Percentiles rank a stretch among this genome's conserved stretches.
These are phyloP conservation scores for Exophiala sp. DNA, from an alignment of 2,329 filamentous ascomycete genomes.

Conservation along the genomic window DNA sequence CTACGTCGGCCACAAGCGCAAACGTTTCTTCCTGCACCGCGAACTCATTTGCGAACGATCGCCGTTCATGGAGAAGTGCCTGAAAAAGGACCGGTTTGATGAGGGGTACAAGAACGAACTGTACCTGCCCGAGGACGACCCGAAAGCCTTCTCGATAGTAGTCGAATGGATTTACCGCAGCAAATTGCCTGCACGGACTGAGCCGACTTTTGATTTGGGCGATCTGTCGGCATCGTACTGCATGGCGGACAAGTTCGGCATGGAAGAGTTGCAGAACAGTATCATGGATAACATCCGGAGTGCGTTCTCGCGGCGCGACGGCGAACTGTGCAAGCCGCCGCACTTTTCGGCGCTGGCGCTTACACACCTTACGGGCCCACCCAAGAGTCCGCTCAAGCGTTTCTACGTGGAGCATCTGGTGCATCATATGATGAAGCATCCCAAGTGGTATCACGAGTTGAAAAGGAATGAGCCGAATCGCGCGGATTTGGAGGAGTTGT, in stretches of 20 bases:
- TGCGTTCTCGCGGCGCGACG: slow-evolving; percentile 6
- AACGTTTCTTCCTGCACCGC: slow-evolving; percentile 23
- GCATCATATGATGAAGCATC: slow-evolving; percentile 24
- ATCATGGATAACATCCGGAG: slow-evolving; percentile 20
- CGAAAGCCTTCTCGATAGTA: slow-evolving; percentile 51
- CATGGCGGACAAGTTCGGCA: slow-evolving; percentile 25
- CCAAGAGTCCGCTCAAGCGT: slow-evolving; percentile 20
- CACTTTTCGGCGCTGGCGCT: slow-evolving; percentile 19
- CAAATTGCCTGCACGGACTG: slow-evolving; percentile 13
- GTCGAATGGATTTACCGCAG: slow-evolving; percentile 34
- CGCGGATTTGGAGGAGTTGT: slow-evolving; percentile 17
- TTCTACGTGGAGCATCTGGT: slow-evolving; percentile 24
- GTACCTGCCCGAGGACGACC: slow-evolving; percentile 51
- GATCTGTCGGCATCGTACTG: slow-evolving; percentile 20
- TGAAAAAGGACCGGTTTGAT: slow-evolving; percentile 45
- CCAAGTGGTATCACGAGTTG: slow-evolving; percentile 19
- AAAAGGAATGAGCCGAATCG: slow-evolving; percentile 14
- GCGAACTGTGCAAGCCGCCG: slow-evolving; percentile 10
- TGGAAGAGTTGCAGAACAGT: slow-evolving; percentile 24
- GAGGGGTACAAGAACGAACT: slow-evolving; percentile 48
- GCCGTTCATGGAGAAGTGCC: slow-evolving; percentile 50
- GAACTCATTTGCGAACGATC: slow-evolving; percentile 42
- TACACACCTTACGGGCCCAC: slow-evolving; percentile 17
- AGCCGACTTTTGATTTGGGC: slow-evolving; percentile 9
- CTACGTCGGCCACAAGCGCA: slow-evolving; percentile 43